Evolutionary conservation across 192 early-diverging fungal species (phyloP).

Genomic region (Backusella tarrabulga): DNA sequence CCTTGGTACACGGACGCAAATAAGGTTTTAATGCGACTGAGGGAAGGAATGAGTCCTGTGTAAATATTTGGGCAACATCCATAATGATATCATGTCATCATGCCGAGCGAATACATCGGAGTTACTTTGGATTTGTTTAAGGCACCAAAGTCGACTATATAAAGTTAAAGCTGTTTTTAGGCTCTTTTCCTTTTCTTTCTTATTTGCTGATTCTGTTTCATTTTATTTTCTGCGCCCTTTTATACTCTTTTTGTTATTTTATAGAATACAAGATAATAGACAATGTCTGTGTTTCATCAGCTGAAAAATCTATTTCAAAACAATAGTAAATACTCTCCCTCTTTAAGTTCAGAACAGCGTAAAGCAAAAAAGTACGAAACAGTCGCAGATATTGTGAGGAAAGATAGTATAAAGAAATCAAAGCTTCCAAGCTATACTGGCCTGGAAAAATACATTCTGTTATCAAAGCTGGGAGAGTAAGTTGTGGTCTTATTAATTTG

Average conservation of each 20-base stretch:
- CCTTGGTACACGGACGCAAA: constrained; percentile 20
- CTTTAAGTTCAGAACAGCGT: constrained; percentile 6
- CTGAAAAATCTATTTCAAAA: background rate
- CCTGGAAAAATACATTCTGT: constrained; percentile 50
- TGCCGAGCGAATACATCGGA: background rate
- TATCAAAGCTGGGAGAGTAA: constrained; percentile 72
- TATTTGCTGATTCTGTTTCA: constrained; percentile 3
- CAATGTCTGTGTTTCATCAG: background rate
- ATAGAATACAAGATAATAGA: background rate
- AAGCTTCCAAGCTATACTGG: constrained; percentile 52
- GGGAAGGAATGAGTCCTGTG: constrained; percentile 11
- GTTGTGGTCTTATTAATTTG: constrained; percentile 25
- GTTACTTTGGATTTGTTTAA: background rate
- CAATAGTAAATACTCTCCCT: background rate
- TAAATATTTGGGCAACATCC: background rate
- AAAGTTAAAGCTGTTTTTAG: constrained; percentile 3
- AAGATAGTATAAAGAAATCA: background rate
- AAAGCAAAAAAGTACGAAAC: constrained; percentile 4
- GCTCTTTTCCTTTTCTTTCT: background rate
- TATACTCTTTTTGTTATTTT: background rate
- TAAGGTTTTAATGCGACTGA: constrained; percentile 11
- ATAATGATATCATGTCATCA: constrained; percentile 1
- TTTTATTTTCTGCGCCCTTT: background rate
- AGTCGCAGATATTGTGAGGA: background rate
- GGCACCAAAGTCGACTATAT: background rate